Evolutionary conservation across 2,329 filamentous ascomycete genomes (phyloP), one percentile per base, ranked within the genome.

Genomic region (Chaetomiaceae sp.): DNA sequence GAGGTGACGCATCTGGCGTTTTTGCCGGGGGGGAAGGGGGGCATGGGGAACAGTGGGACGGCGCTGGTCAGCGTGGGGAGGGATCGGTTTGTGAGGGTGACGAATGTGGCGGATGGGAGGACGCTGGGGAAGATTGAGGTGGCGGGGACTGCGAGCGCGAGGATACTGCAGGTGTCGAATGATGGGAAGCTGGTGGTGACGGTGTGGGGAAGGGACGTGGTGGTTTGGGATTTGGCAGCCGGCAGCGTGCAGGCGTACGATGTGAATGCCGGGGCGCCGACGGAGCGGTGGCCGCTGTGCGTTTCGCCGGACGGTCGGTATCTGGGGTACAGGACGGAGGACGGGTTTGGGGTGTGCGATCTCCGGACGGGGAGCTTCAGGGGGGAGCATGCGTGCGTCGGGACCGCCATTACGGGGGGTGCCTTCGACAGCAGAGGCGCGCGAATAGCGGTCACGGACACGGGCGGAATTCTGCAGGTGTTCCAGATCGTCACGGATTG

Each of bases 341-440:
- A 63, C 3, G 68, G 68, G 6, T 65, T 70, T 42, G 68, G 71
- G 18, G 53, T 70, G 15, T 66, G 67, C 56, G 65, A 70, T 11
- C 53, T 67, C 20, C 50, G 49, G 9, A 63, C 66, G 1, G 68
- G 68, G 0, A 47, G 45, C 2, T 52, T 68, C 1, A 48, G 65
- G 0, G 63, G 60, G 14, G 62, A 62, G 19, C 53, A 52, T 30
- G 18, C 35, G 0, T 57, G 48, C 24, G 56, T 53, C 2, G 56
- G 41, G 1, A 19, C 51, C 1, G 37, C 67, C 34, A 57, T 68
- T 7, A 69, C 66, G 9, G 54, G 65, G 7, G 68, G 57, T 0
- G 63, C 60, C 6, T 70, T 70, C 43, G 60, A 61, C 4, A 49
- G 54, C 12, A 58, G 67, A n/a, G 58, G 56, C 0, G 56, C 42